Conservation (phyloP, 164 flowering plant genomes). For the Umbilicus rupestris region DNA sequence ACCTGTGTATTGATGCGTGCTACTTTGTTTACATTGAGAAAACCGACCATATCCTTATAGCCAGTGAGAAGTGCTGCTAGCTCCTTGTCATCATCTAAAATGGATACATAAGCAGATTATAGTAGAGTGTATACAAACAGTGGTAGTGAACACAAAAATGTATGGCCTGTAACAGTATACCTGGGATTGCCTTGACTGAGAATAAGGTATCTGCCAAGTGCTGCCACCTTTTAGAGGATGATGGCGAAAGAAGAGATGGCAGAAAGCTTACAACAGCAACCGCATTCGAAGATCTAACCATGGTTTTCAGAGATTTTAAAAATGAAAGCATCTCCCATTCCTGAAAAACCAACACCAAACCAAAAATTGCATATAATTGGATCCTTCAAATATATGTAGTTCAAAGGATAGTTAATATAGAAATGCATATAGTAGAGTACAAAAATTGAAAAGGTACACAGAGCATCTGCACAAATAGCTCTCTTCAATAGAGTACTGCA, state of each 20-base stretch:
- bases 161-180: constrained; percentile 21
- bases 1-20: constrained; percentile 88
- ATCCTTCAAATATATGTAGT: not conserved
- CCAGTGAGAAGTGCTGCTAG: constrained; percentile 81
- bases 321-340: constrained; percentile 94
- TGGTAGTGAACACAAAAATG: not conserved
- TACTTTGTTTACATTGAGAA: constrained; percentile 78
- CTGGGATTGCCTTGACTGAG: constrained; percentile 81
- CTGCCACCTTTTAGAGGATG: constrained; percentile 78
- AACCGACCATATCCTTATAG: constrained; percentile 90
- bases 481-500: not conserved
- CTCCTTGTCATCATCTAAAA: constrained; percentile 84
- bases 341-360: constrained; percentile 27
- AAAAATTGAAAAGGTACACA: constrained; percentile 4
- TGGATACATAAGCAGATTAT: not conserved
- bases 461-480: not conserved
- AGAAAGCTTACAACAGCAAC: constrained; percentile 77
- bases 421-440: not conserved
- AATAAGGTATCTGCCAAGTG: constrained; percentile 94
- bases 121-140: not conserved
- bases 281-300: constrained; percentile 63
- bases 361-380: not conserved
- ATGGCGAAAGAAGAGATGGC: constrained; percentile 66
- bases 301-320: constrained; percentile 63
- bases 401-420: not conserved